A percentile compares a stretch with the other conserved stretches of the same genome.
These are phyloP conservation scores for Neotropicomus parvogracilis DNA, from an alignment of 1,284 basidiomycete genomes.

Conservation along the genomic window DNA sequence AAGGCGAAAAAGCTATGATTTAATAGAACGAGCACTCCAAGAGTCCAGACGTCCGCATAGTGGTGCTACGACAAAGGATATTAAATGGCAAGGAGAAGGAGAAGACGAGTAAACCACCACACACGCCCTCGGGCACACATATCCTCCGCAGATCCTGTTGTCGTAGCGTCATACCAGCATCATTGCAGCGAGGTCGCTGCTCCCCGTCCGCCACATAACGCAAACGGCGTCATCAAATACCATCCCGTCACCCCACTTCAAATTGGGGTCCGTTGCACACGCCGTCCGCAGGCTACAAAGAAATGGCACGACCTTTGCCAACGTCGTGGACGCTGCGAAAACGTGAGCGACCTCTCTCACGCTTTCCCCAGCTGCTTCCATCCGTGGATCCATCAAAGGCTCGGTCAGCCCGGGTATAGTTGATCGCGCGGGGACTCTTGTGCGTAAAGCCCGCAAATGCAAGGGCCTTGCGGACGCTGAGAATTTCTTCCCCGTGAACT, in stretches of 20 bases:
- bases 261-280: conserved; percentile 30
- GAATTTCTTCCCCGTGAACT: conserved; percentile 78
- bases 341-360: conserved; percentile 57
- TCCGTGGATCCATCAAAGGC: conserved; percentile 59
- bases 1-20: conserved; percentile 15
- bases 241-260: conserved; percentile 19
- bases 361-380: conserved; percentile 45
- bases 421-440: conserved; percentile 76
- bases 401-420: conserved; percentile 68
- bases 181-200: conserved; percentile 32
- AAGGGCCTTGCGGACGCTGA: conserved; percentile 87
- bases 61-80: conserved; percentile 11
- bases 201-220: conserved; percentile 31
- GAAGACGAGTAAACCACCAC: conserved; percentile 10
- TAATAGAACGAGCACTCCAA: conserved; percentile 18
- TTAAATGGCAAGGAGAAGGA: conserved; percentile 15
- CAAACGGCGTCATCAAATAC: conserved; percentile 32
- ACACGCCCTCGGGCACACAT: conserved; percentile 16
- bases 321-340: conserved; percentile 55
- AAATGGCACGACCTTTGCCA: conserved; percentile 72
- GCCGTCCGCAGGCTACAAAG: conserved; percentile 51
- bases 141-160: conserved; percentile 30
- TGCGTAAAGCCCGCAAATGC: conserved; percentile 90
- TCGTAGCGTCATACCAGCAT: conserved; percentile 27
- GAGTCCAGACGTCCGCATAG: conserved; percentile 17